phyloP scores from a whole-genome alignment of 805 yeast genomes.

The Schwanniomyces occidentalis region DNA sequence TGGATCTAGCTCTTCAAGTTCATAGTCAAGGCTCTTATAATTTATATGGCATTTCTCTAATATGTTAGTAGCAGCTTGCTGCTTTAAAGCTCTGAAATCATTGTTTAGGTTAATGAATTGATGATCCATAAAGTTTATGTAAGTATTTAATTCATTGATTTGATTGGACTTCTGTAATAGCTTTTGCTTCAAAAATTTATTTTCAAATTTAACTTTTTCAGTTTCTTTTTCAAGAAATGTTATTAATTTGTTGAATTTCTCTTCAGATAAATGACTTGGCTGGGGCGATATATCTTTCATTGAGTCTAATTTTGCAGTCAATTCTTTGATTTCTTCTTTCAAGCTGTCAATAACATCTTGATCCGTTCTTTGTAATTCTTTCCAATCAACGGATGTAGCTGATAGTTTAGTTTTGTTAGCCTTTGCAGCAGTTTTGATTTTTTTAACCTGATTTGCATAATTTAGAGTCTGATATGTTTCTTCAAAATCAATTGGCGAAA shows the following conservation, averaged over 20 bases:
- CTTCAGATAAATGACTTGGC: slow-evolving; percentile 2
- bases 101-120: slow-evolving; percentile 14
- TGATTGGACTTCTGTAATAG: slow-evolving; percentile 17
- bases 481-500: slow-evolving; percentile 77
- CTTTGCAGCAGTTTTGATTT: slow-evolving; percentile 62
- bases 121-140: slow-evolving; percentile 22
- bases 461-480: slow-evolving; percentile 75
- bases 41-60: slow-evolving; percentile 8
- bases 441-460: slow-evolving; percentile 76
- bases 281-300: neutral
- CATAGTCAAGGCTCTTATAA: slow-evolving; percentile 9
- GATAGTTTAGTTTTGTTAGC: slow-evolving; percentile 34
- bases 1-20: slow-evolving; percentile 17
- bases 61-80: slow-evolving; percentile 3
- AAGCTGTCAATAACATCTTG: slow-evolving; percentile 27
- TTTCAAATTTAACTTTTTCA: slow-evolving; percentile 32
- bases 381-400: slow-evolving; percentile 32
- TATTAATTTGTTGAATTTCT: slow-evolving; percentile 25
- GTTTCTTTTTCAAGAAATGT: slow-evolving; percentile 33
- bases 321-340: slow-evolving; percentile 29
- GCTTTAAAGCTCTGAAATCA: slow-evolving; percentile 6
- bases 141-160: slow-evolving; percentile 23
- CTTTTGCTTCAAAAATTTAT: slow-evolving; percentile 28
- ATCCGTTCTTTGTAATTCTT: slow-evolving; percentile 24
- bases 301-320: slow-evolving; percentile 24